phyloP scores from a whole-genome alignment of 2,329 filamentous ascomycete species.

The Pseudonectria foliicola region DNA sequence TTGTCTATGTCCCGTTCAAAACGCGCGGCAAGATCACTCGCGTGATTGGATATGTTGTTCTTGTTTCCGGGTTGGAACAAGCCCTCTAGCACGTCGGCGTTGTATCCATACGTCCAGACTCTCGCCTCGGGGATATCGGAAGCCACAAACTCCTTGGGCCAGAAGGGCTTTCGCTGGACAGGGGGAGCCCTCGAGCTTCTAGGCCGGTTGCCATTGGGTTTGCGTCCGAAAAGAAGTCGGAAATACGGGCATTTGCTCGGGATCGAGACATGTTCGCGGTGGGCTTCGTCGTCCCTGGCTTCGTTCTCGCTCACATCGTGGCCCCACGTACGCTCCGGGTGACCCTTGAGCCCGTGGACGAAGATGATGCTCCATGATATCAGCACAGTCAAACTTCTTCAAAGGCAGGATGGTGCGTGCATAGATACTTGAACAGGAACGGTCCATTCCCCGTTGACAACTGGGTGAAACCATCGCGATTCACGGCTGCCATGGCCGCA shows the following conservation, averaged over 20 bases:
- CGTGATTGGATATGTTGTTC: constrained; percentile 31
- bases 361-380: constrained; percentile 24
- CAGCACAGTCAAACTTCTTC: too few species aligned
- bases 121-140: constrained; percentile 28
- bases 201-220: too few species aligned
- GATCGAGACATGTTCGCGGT: too few species aligned
- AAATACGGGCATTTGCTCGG: too few species aligned
- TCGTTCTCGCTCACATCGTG: constrained; percentile 2
- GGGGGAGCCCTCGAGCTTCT: neutral
- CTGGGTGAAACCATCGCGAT: too few species aligned
- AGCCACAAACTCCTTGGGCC: constrained; percentile 30
- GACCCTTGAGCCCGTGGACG: constrained; percentile 28
- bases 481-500: too few species aligned
- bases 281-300: neutral
- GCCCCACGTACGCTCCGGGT: constrained; percentile 28
- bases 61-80: constrained; percentile 30
- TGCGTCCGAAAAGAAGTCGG: too few species aligned
- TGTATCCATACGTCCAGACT: constrained; percentile 35
- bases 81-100: constrained; percentile 29
- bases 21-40: constrained; percentile 20
- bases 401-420: too few species aligned
- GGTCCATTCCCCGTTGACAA: too few species aligned
- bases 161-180: constrained; percentile 19
- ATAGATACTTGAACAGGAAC: too few species aligned
- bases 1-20: constrained; percentile 22